Evolutionary conservation across 345 rosid genomes (phyloP).

Genomic region (Citrus glauca): DNA sequence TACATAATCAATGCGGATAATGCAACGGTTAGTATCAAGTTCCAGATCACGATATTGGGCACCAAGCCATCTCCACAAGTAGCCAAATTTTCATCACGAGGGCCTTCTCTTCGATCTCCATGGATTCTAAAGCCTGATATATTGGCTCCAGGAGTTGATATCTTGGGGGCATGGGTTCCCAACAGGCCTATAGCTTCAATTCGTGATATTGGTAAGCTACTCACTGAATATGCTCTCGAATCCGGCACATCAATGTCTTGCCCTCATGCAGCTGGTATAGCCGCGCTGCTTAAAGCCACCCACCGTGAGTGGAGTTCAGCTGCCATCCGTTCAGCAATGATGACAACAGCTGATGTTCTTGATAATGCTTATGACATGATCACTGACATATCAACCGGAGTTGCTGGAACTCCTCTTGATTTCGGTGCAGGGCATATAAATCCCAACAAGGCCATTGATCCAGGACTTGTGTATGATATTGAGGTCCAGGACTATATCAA

Average conservation of each 20-base stretch:
- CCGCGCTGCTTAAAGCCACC: slow-evolving; percentile 32
- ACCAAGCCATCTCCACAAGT: slow-evolving; percentile 41
- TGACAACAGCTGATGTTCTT: slow-evolving; percentile 36
- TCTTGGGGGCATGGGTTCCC: slow-evolving; percentile 44
- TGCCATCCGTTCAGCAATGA: slow-evolving; percentile 48
- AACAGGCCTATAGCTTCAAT: slow-evolving; percentile 24
- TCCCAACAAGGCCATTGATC: slow-evolving; percentile 40
- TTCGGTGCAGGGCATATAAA: slow-evolving; percentile 46
- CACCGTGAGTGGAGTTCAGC: slow-evolving; percentile 39
- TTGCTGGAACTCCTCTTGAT: slow-evolving; percentile 41
- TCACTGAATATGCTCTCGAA: slow-evolving; percentile 27
- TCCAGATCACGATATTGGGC: slow-evolving; percentile 28
- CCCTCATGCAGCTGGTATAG: slow-evolving; percentile 42
- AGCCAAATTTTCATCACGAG: slow-evolving; percentile 36
- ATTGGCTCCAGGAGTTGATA: slow-evolving; percentile 41
- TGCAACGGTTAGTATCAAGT: slow-evolving; percentile 20
- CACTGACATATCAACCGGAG: slow-evolving; percentile 29
- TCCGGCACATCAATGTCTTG: slow-evolving; percentile 51
- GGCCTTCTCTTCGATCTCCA: slow-evolving; percentile 33
- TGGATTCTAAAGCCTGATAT: slow-evolving; percentile 48
- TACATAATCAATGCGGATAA: slow-evolving; percentile 11
- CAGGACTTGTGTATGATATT: slow-evolving; percentile 43
- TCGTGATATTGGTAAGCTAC: slow-evolving; percentile 27
- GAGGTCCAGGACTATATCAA: slow-evolving; percentile 27
- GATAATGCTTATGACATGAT: slow-evolving; percentile 26